Percentiles rank a stretch among this genome's conserved stretches.
Evolutionary conservation across 768 basidiomycete genomes (phyloP).

Genomic region (Psilocybe sp.): DNA sequence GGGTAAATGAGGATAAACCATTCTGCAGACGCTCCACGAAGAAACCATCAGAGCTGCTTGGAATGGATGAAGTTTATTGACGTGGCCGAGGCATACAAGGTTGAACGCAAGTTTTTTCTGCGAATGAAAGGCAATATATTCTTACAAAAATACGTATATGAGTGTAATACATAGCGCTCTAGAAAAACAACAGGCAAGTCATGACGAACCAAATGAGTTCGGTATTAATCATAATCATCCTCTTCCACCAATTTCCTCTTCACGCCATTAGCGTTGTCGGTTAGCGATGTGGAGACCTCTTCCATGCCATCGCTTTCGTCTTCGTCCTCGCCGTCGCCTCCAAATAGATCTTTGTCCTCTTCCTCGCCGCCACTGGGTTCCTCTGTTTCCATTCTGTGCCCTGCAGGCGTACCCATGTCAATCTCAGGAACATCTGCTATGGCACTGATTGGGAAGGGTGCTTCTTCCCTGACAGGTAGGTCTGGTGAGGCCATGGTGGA

Average conservation of each 20-base stretch:
- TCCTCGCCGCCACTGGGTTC: conserved; percentile 76
- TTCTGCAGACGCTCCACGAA: no score
- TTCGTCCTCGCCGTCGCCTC: conserved; percentile 70
- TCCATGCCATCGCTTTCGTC: conserved; percentile 85
- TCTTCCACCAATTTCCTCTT: conserved; percentile 84
- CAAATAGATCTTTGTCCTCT: conserved; percentile 77
- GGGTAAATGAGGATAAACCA: no score
- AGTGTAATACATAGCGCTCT: conserved; percentile 13
- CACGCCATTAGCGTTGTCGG: conserved; percentile 54
- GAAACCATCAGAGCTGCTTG: no score
- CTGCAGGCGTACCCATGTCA: conserved; percentile 53
- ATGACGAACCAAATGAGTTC: conserved; percentile 1
- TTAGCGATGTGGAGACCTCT: conserved; percentile 57
- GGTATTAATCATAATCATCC: conserved; percentile 68
- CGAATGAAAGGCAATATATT: background rate
- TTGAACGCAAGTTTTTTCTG: no score
- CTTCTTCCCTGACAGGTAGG: conserved; percentile 38
- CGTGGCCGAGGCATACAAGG: no score
- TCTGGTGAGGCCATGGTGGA: conserved; percentile 32
- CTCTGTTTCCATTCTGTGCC: conserved; percentile 36
- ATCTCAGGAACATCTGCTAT: conserved; percentile 67
- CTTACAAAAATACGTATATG: conserved; percentile 9
- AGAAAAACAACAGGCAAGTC: conserved; percentile 1
- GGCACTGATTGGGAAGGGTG: conserved; percentile 58
- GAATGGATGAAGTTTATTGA: no score